Conservation (phyloP, 345 rosid species). For the Eucalyptus tenuipes region DNA sequence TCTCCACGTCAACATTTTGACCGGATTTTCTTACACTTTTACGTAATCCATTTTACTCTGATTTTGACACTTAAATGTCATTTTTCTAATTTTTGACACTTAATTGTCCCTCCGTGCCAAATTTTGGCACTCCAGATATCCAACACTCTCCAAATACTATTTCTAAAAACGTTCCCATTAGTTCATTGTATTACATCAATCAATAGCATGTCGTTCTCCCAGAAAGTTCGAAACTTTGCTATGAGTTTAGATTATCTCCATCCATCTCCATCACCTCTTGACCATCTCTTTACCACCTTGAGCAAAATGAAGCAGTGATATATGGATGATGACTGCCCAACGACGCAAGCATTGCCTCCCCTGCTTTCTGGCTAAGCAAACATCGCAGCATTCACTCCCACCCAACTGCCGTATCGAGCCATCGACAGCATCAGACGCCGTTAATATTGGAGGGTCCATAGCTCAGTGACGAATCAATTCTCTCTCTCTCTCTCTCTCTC, state of each 20-base stretch:
- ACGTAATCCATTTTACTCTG: too few relatives aligned
- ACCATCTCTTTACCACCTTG: neutral
- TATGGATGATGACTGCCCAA: neutral
- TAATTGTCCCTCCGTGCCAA: fast-evolving
- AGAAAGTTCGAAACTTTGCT: neutral
- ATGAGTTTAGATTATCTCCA: neutral
- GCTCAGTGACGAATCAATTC: neutral
- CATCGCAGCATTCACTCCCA: neutral
- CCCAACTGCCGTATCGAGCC: neutral
- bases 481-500: neutral
- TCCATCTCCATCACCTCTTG: neutral
- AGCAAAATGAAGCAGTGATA: neutral
- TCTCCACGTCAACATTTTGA: too few relatives aligned
- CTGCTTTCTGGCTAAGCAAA: neutral
- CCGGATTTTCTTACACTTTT: too few relatives aligned
- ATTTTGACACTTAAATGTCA: too few relatives aligned
- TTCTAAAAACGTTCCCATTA: too few relatives aligned
- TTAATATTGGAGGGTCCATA: neutral
- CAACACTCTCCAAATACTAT: too few relatives aligned
- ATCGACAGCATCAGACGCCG: neutral
- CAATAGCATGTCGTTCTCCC: neutral
- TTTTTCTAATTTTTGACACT: too few relatives aligned
- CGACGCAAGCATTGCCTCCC: neutral
- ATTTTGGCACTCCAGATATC: fast-evolving
- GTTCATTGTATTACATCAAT: neutral